phyloP scores from a whole-genome alignment of 345 rosid genomes.

The Populus tremula region DNA sequence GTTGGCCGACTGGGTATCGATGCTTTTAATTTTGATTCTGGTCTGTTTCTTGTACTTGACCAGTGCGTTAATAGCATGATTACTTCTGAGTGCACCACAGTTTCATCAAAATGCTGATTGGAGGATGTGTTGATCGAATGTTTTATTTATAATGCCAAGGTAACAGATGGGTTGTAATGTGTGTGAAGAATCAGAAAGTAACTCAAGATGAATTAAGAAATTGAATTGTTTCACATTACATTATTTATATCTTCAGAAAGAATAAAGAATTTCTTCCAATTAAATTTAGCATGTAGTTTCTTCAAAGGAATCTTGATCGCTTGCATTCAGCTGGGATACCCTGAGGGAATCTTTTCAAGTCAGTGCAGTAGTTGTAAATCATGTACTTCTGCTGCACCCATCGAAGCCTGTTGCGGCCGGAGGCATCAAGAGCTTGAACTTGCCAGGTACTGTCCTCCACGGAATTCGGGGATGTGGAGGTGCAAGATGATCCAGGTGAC shows the following conservation, averaged over 20 bases:
- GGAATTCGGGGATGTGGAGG: background rate
- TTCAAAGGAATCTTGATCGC: conserved; percentile 4
- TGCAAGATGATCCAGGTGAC: background rate
- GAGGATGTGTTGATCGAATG: background rate
- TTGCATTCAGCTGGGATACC: conserved; percentile 8
- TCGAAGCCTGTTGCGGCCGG: conserved; percentile 4
- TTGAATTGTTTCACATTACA: background rate
- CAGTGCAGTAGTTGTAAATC: conserved; percentile 16
- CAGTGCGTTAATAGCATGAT: background rate
- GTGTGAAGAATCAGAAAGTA: background rate
- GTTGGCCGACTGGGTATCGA: background rate
- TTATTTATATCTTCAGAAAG: background rate
- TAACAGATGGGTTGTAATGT: background rate
- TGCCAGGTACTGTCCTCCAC: background rate
- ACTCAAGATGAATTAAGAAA: background rate
- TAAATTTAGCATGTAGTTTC: background rate
- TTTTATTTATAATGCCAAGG: background rate
- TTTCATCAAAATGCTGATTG: background rate
- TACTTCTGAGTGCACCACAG: background rate
- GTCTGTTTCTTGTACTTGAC: background rate
- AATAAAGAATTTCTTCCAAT: background rate
- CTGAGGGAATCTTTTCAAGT: conserved; percentile 7
- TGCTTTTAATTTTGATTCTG: background rate
- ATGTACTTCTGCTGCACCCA: conserved; percentile 13
- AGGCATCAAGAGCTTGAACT: conserved; percentile 3